Percentiles rank a stretch among this genome's conserved stretches.
phyloP scores from a whole-genome alignment of 768 basidiomycete genomes.

The Boletus edulis region DNA sequence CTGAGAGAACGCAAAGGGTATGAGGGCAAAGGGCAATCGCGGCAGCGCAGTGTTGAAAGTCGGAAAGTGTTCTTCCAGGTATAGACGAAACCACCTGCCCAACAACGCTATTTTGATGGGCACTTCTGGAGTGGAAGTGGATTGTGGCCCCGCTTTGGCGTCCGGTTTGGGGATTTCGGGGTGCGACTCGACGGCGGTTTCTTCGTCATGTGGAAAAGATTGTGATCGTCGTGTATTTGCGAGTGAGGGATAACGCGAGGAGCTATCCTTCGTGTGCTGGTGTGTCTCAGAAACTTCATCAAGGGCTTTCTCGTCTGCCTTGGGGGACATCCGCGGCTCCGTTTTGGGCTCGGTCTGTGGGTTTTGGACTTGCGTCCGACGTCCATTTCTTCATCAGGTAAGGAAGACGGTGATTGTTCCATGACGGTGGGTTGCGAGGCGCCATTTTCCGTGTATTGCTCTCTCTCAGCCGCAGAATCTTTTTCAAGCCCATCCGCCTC shows the following conservation, averaged over 20 bases:
- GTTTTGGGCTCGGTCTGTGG: not conserved
- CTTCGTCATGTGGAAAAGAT: constrained; percentile 1
- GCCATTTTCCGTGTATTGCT: not conserved
- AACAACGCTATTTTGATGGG: not conserved
- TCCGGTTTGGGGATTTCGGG: not conserved
- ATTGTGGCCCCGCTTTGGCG: not conserved
- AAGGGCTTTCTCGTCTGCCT: not conserved
- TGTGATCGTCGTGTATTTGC: not conserved
- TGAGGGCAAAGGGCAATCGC: constrained; percentile 74
- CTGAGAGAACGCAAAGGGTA: constrained; percentile 94
- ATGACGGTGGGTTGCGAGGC: not conserved
- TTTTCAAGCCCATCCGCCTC: not conserved
- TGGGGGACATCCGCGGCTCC: too few species aligned
- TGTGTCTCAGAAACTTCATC: not conserved
- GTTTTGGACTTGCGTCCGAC: not conserved
- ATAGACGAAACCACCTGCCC: not conserved
- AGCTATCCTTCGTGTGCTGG: not conserved
- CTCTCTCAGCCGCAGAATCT: not conserved
- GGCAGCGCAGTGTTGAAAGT: constrained; percentile 68
- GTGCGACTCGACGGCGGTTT: not conserved
- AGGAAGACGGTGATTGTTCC: not conserved
- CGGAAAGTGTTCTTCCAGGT: constrained; percentile 50
- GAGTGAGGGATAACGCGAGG: not conserved
- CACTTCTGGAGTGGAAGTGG: too few species aligned
- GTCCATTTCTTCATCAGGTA: not conserved